Evolutionary conservation across 108 stramenopile species (phyloP), one percentile per base, ranked within the genome.

Genomic region (Aureococcus anophagefferens): DNA sequence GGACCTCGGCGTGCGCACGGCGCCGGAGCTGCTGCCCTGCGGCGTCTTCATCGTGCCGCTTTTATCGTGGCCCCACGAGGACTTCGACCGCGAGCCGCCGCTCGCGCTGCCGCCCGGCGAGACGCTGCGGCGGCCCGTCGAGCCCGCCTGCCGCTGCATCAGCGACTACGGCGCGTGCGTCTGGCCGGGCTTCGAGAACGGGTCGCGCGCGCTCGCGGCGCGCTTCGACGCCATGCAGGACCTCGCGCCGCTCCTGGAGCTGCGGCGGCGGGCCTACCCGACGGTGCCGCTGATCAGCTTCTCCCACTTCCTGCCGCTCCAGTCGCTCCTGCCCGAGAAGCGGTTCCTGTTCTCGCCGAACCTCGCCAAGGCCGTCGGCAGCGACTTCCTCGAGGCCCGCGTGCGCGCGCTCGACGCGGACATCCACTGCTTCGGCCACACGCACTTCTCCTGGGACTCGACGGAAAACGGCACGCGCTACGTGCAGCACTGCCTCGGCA

Each of bases 21-120:
- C 93, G 33, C 98, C 98, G 79, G 96, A 99, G 81, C 96, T 97
- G 13, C 81, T 80, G 32, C 96, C n/a, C n/a, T n/a, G n/a, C n/a
- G n/a, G n/a, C n/a, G n/a, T n/a, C n/a, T n/a, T n/a, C n/a, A n/a
- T 81, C 9, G 91, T 91, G 0, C 98, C 98, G 63, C 89, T 86
- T 63, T 85, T 84, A 79, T 99, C 97, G 75, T 99, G 93, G 69
- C 92, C 97, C 98, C 98, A 99, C 68, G 97, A 90, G 11, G 95
- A 96, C 14, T 96, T 99, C 35, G 84, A 85, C 13, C 96, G 96
- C 29, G 91, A 92, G 32, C 96, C 96, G 4, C 94, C 96, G 85
- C 94, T 88, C 85, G 90, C 93, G 18, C 90, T 79, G n/a, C 85
- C 86, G 30, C 96, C 93, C 0, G 96, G 96, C 34, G 88, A 70